Base-by-base conservation (phyloP, 768 basidiomycete genomes). In the Mycena indigotica region DNA sequence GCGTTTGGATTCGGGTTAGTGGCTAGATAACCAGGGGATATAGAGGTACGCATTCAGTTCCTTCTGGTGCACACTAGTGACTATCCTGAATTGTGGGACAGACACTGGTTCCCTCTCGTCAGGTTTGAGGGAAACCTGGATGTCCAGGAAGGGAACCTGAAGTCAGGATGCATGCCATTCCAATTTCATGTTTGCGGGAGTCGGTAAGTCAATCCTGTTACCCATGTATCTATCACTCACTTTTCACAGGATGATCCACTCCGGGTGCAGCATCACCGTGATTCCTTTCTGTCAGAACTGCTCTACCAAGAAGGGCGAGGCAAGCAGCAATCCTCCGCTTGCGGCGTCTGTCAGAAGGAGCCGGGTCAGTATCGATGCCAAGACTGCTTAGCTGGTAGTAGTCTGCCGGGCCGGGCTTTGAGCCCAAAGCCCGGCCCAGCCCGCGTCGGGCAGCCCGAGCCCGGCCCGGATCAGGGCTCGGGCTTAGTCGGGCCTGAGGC, bases 281-380 rank as follows among this genome's bases (percentile, higher is more conserved):
- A 45, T 21, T 4, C 15, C 8, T 67, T 51, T 46, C 50, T 69
- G 2, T 56, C 57, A 0, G 66, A 69, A 41, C 17, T 66, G 4
- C 38, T 67, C 5, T 41, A 58, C 8, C 54, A 53, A 3, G 57
- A 67, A 23, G 65, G 65, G 0, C 49, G 38, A 0, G 55, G 45
- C 4, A 52, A 30, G 12, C 52, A 52, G 16, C n/a, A 4, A 1
- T 23, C 16, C 26, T 1, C n/a, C 0, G 8, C 13, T 1, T 66
- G 62, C 25, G 10, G 0, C 1, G 15, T 41, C 2, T 55, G 55
- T 28, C 1, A 5, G 4, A 12, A 21, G 0, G 52, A 25, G 2
- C 16, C 28, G 4, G 45, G 56, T 2, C 25, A 52, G 12, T 50
- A 54, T 41, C 41, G 56, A 10, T 67, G 66, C 30, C 28, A 19